phyloP scores from a whole-genome alignment of 2,329 filamentous ascomycete species.

The Penicillium sp. region DNA sequence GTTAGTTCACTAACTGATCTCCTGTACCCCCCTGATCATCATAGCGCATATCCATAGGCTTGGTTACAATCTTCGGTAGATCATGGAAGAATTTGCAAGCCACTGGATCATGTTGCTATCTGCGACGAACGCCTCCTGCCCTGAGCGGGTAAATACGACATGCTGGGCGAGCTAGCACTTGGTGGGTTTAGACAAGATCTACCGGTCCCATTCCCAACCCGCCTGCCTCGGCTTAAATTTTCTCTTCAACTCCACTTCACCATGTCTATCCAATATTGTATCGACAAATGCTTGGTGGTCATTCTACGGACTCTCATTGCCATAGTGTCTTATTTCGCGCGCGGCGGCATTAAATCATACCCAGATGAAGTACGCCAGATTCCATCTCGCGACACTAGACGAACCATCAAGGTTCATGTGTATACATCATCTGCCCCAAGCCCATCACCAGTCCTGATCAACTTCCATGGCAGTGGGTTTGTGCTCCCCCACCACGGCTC shows the following conservation, averaged over 20 bases:
- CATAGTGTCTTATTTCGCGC: not conserved
- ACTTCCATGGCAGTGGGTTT: constrained; percentile 39
- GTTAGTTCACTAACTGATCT: not conserved
- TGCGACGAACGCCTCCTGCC: not conserved
- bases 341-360: not conserved
- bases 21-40: not conserved
- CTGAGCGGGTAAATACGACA: not conserved
- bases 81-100: not conserved
- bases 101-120: not conserved
- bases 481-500: constrained; percentile 31
- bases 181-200: not conserved
- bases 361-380: constrained; percentile 31
- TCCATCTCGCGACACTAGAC: constrained; percentile 28
- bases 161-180: not conserved
- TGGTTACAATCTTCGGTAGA: not conserved
- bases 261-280: constrained; percentile 17
- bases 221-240: constrained; percentile 7
- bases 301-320: constrained; percentile 11
- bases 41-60: not conserved
- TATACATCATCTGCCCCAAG: constrained; percentile 20
- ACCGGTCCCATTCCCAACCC: constrained; percentile 1
- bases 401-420: constrained; percentile 34
- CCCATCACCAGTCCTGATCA: constrained; percentile 33
- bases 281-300: constrained; percentile 19
- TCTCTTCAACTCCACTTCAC: not conserved